These are phyloP conservation scores for Lactarius evosmus DNA, from an alignment of 768 basidiomycete species.

Conservation along the genomic window DNA sequence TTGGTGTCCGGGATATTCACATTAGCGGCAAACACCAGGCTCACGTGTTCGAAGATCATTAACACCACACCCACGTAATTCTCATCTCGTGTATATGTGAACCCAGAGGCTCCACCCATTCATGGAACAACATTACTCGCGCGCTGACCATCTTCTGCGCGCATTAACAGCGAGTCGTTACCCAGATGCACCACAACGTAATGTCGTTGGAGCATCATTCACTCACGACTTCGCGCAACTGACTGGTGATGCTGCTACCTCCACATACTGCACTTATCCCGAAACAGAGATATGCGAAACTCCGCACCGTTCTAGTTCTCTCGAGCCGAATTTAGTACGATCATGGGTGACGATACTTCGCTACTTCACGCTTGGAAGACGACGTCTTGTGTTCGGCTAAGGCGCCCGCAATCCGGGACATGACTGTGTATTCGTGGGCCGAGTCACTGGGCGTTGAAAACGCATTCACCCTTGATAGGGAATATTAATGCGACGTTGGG, in stretches of 20 bases:
- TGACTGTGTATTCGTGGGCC: background rate
- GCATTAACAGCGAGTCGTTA: too few relatives aligned
- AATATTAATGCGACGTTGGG: background rate
- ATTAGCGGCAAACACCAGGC: too few relatives aligned
- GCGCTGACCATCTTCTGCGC: too few relatives aligned
- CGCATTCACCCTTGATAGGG: background rate
- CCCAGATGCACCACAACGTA: too few relatives aligned
- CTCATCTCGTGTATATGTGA: too few relatives aligned
- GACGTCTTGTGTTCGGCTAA: background rate
- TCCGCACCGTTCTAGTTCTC: background rate
- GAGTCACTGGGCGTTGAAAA: background rate
- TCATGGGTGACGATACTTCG: background rate
- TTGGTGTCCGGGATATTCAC: too few relatives aligned
- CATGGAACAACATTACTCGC: too few relatives aligned
- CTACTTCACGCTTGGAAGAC: background rate
- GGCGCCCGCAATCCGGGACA: background rate
- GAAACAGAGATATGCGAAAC: background rate
- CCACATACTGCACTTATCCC: background rate
- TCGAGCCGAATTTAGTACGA: background rate
- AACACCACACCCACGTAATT: too few relatives aligned
- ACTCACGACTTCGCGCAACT: background rate
- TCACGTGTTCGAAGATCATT: too few relatives aligned
- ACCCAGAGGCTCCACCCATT: too few relatives aligned
- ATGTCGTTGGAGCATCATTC: background rate
- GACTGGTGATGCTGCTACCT: background rate